A percentile compares a stretch with the other conserved stretches of the same genome.
These are phyloP conservation scores for Helminthosporium solani DNA, from an alignment of 2,329 filamentous ascomycete species.

Conservation along the genomic window DNA sequence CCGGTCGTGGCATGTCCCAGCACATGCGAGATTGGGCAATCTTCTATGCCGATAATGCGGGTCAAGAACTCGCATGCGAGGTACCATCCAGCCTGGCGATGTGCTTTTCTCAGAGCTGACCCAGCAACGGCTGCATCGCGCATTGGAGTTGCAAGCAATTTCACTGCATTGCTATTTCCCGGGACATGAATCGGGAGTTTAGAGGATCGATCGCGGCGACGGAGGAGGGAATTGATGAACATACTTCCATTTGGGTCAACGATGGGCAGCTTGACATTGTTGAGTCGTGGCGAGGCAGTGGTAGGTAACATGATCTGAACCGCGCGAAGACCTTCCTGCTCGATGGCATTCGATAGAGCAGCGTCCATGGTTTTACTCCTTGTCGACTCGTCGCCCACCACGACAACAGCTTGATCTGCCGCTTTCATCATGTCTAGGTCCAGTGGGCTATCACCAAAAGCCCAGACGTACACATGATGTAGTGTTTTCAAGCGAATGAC, in stretches of 20 bases:
- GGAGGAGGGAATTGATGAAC: slow-evolving; percentile 14
- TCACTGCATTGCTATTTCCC: slow-evolving; percentile 49
- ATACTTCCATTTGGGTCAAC: slow-evolving; percentile 38
- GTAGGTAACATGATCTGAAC: slow-evolving; percentile 52
- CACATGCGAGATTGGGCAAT: slow-evolving; percentile 53
- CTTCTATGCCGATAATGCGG: slow-evolving; percentile 53
- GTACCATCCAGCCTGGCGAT: slow-evolving; percentile 54
- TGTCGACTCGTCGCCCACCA: slow-evolving; percentile 51
- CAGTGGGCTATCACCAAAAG: slow-evolving; percentile 61
- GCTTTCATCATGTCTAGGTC: slow-evolving; percentile 59
- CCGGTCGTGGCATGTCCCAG: slow-evolving; percentile 50
- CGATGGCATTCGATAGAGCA: slow-evolving; percentile 47
- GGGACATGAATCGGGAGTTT: too few species aligned
- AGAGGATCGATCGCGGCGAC: too few species aligned
- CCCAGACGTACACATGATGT: slow-evolving; percentile 49
- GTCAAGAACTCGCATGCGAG: slow-evolving; percentile 54
- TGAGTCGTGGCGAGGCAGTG: slow-evolving; percentile 45
- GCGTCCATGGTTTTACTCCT: slow-evolving; percentile 57
- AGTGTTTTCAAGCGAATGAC: slow-evolving; percentile 46
- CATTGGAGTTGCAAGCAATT: slow-evolving; percentile 56
- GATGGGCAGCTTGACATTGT: slow-evolving; percentile 46
- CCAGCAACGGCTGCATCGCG: slow-evolving; percentile 53
- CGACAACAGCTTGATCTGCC: slow-evolving; percentile 57
- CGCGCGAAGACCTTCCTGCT: slow-evolving; percentile 44
- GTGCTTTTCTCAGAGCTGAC: slow-evolving; percentile 50